Percentiles rank a stretch among this genome's conserved stretches.
phyloP scores from a whole-genome alignment of 2,329 filamentous ascomycete species.

The Botryotinia globosa region DNA sequence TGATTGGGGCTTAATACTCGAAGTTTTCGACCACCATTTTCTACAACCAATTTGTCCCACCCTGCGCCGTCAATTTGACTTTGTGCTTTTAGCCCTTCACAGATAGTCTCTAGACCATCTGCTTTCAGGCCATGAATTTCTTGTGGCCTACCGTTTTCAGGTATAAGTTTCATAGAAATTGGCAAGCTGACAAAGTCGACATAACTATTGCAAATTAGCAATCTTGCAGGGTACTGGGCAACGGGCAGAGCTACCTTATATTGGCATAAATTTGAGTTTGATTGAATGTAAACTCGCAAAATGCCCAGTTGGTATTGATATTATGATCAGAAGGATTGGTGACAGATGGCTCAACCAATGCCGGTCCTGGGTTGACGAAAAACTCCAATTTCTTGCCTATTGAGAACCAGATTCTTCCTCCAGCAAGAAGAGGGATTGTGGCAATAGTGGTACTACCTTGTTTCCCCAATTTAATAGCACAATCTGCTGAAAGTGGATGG shows the following conservation, averaged over 20 bases:
- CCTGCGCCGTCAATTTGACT: conserved; percentile 52
- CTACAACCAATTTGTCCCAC: conserved; percentile 57
- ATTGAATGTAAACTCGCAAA: conserved; percentile 69
- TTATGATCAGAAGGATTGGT: conserved; percentile 64
- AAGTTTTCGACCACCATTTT: conserved; percentile 37
- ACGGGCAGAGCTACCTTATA: conserved; percentile 43
- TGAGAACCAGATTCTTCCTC: conserved; percentile 71
- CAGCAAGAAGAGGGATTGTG: conserved; percentile 67
- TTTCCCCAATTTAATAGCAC: conserved; percentile 61
- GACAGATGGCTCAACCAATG: conserved; percentile 71
- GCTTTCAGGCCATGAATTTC: conserved; percentile 54
- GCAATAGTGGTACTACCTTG: conserved; percentile 58
- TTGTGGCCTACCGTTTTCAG: conserved; percentile 44
- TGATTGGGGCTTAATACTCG: conserved; percentile 46
- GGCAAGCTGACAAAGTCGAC: conserved; percentile 73
- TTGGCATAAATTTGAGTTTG: conserved; percentile 60
- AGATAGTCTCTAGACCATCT: conserved; percentile 55
- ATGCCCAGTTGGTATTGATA: conserved; percentile 60
- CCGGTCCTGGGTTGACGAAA: conserved; percentile 64
- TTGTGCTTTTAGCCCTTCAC: conserved; percentile 54
- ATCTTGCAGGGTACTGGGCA: background rate
- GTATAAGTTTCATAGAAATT: conserved; percentile 53
- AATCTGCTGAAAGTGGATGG: conserved; percentile 53
- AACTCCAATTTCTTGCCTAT: conserved; percentile 61
- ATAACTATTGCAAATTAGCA: conserved; percentile 45